Base-by-base conservation (phyloP, 768 basidiomycete species). In the Russula griseocarnosa region DNA sequence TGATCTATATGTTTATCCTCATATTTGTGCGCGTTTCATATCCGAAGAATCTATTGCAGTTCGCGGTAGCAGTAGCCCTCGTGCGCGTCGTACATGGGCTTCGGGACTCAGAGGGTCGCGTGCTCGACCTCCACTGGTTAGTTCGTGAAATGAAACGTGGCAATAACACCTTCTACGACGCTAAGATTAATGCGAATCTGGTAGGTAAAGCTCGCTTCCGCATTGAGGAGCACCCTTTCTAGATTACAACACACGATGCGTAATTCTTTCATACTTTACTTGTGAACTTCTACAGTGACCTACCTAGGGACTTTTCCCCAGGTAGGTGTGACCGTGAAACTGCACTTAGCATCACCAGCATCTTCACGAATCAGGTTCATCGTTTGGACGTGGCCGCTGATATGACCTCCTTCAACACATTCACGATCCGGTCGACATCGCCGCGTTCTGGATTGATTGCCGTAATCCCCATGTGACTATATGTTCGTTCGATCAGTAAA, bases 401-500 rank as follows among this genome's bases (percentile, higher is more conserved):
- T 57, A 92, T 70, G 3, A 81, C 76, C 61, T 86, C 85, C 70
- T 80, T 81, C 73, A 97, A 73, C 6, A 84, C 85, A 16, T 77
- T 74, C 51, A 92, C 78, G 61, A 97, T 77, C 71, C 76, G 85
- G 69, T 92, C 86, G 14, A 96, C 73, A 72, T 98, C 94, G 0
- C 83, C 87, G 58, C 94, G 80, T 61, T 80, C 69, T 26, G 76
- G 58, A 63, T 94, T 84, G 8, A 89, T 86, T 24, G 83, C 94
- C n/a, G 88, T 86, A 61, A 87, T 73, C 56, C 95, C 95, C 94
- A 98, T 96, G 74, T 97, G 95, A 36, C 88, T 88, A 68, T 22
- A 60, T 2, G 38, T 40, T 40, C 38, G 16, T n/a, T 24, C 30
- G 56, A 38, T 52, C 49, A 30, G 52, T 34, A 50, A 44, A 55